Conservation (phyloP, 257 asterid genomes). For the Agastache rugosa region DNA sequence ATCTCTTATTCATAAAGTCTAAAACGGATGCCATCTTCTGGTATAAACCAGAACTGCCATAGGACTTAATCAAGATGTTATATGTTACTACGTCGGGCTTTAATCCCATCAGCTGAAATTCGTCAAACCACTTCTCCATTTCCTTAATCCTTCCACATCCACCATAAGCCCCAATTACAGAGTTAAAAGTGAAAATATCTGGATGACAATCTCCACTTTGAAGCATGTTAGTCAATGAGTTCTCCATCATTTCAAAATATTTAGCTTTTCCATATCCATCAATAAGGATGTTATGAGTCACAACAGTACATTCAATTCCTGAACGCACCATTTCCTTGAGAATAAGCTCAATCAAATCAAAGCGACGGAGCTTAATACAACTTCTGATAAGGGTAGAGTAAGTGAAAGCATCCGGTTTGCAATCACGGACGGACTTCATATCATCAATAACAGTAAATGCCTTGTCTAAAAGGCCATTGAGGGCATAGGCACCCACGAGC, state of each 20-base stretch:
- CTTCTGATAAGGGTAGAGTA: constrained; percentile 73
- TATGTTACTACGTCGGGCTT: constrained; percentile 79
- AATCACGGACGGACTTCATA: constrained; percentile 63
- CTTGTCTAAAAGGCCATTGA: constrained; percentile 65
- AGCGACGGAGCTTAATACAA: constrained; percentile 59
- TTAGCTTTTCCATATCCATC: constrained; percentile 92
- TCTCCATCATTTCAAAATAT: constrained; percentile 69
- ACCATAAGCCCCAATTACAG: constrained; percentile 83
- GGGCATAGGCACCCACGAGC: constrained; percentile 74
- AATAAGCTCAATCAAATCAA: constrained; percentile 60
- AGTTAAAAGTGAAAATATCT: constrained; percentile 77
- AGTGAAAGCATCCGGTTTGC: constrained; percentile 86
- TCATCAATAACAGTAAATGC: constrained; percentile 59
- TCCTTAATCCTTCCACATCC: constrained; percentile 62
- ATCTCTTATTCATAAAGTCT: constrained; percentile 80
- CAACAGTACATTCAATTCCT: constrained; percentile 63
- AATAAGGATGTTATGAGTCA: constrained; percentile 71
- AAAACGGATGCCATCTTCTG: constrained; percentile 71
- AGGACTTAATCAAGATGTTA: constrained; percentile 72
- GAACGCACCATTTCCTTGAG: constrained; percentile 66
- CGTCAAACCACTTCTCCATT: constrained; percentile 92
- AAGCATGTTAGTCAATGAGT: constrained; percentile 65
- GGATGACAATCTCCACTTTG: constrained; percentile 64
- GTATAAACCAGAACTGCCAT: constrained; percentile 62
- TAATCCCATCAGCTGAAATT: constrained; percentile 81